Conservation (phyloP, 2,329 filamentous ascomycete species). For the Verticillium klebahnii region DNA sequence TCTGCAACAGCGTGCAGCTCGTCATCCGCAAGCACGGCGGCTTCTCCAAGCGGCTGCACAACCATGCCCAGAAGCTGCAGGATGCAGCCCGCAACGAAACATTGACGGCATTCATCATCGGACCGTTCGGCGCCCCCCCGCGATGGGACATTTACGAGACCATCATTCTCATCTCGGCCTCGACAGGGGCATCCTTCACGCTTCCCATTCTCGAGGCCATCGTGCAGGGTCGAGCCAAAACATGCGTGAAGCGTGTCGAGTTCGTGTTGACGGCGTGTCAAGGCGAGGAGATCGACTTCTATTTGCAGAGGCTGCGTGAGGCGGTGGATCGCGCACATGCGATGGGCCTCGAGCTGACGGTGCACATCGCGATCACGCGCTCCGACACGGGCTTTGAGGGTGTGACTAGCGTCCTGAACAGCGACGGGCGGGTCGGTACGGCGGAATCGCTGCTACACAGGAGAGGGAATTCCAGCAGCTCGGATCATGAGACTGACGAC, state of each 20-base stretch:
- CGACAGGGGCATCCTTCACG: conserved; percentile 59
- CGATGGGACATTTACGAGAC: conserved; percentile 56
- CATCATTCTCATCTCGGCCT: conserved; percentile 55
- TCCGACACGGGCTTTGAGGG: conserved; percentile 19
- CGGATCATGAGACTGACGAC: neutral
- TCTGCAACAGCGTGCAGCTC: conserved; percentile 55
- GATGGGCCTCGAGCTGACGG: conserved; percentile 42
- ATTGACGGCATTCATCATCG: conserved; percentile 45
- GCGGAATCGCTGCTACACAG: neutral
- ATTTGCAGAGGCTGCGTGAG: conserved; percentile 43
- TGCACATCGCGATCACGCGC: conserved; percentile 52
- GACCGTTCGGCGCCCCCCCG: conserved; percentile 52
- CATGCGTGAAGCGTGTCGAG: conserved; percentile 48
- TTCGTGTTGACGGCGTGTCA: conserved; percentile 48
- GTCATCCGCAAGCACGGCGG: conserved; percentile 51
- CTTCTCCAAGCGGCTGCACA: conserved; percentile 50
- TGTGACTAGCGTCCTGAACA: conserved; percentile 10
- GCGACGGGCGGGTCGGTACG: conserved; percentile 5
- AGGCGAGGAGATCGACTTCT: conserved; percentile 51
- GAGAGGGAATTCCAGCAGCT: neutral
- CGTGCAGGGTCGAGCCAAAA: conserved; percentile 31
- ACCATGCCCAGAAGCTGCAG: conserved; percentile 14
- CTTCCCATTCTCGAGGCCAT: conserved; percentile 55
- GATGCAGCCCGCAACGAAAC: conserved; percentile 18
- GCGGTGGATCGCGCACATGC: conserved; percentile 36